Conservation (phyloP, 352 stramenopile genomes). For the Phytophthora syringae region DNA sequence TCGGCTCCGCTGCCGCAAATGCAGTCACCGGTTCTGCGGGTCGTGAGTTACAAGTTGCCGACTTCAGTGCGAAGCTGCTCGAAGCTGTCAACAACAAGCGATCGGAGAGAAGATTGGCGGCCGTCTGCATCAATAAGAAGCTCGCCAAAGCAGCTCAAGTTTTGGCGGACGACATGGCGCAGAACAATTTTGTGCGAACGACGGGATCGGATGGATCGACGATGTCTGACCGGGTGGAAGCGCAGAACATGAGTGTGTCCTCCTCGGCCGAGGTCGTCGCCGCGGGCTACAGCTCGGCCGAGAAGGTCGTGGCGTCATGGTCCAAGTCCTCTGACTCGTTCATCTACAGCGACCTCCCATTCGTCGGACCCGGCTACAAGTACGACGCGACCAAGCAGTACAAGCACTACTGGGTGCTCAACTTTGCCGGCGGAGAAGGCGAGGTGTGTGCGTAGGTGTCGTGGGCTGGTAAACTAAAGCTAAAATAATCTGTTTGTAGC, state of each 20-base stretch:
- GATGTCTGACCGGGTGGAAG: too few relatives aligned
- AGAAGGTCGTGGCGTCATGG: conserved; percentile 36
- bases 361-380: conserved; percentile 15
- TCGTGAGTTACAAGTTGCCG: neutral
- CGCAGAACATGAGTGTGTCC: too few relatives aligned
- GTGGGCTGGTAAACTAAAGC: neutral
- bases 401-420: too few relatives aligned
- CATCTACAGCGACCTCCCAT: conserved; percentile 15
- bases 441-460: conserved; percentile 5
- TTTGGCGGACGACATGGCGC: neutral
- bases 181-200: neutral
- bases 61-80: neutral
- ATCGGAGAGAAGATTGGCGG: neutral
- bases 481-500: too few relatives aligned
- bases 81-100: neutral
- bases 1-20: neutral
- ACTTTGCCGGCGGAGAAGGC: conserved; percentile 9
- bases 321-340: conserved; percentile 35
- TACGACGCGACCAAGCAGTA: conserved; percentile 19
- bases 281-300: conserved; percentile 27
- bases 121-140: neutral
- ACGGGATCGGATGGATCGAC: neutral
- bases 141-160: neutral
- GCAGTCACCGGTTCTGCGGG: neutral
- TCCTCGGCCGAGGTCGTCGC: conserved; percentile 16